These are phyloP conservation scores for Candida ovalis DNA, from an alignment of 805 yeast species.

Conservation along the genomic window DNA sequence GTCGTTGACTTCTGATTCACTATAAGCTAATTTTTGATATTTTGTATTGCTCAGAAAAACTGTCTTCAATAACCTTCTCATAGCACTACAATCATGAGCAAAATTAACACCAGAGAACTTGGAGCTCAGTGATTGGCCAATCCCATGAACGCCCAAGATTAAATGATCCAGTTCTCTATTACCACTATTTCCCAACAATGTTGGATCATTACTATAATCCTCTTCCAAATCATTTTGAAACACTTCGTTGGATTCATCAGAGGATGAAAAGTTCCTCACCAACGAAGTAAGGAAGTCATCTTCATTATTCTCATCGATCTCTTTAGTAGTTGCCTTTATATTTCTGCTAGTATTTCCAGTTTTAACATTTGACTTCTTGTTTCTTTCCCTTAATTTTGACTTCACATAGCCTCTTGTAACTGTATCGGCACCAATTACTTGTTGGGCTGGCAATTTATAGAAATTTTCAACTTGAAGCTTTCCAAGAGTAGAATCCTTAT, in stretches of 20 bases:
- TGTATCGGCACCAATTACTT: constrained; percentile 44
- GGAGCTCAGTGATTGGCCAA: constrained; percentile 83
- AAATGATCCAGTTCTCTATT: constrained; percentile 49
- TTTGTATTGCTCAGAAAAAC: constrained; percentile 40
- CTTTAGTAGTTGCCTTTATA: not conserved
- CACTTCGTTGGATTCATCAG: constrained; percentile 26
- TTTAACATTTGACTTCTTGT: constrained; percentile 3
- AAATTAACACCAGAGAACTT: constrained; percentile 80
- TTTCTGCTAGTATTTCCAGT: not conserved
- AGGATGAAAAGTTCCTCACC: constrained; percentile 7
- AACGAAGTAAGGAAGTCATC: constrained; percentile 8
- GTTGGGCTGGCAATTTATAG: constrained; percentile 20
- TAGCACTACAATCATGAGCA: constrained; percentile 72
- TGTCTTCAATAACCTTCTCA: constrained; percentile 55
- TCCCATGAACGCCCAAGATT: constrained; percentile 89
- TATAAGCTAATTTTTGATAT: constrained; percentile 36
- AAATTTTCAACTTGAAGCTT: constrained; percentile 27
- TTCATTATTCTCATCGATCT: not conserved
- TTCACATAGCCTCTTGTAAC: constrained; percentile 46
- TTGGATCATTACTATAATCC: constrained; percentile 45
- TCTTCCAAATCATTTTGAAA: constrained; percentile 47
- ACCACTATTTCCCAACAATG: constrained; percentile 35
- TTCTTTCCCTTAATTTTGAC: constrained; percentile 4
- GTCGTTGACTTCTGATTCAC: constrained; percentile 27
- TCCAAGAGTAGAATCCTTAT: constrained; percentile 25